Conservation (phyloP, 2,329 filamentous ascomycete species). For the Chrysoporthe puriensis region DNA sequence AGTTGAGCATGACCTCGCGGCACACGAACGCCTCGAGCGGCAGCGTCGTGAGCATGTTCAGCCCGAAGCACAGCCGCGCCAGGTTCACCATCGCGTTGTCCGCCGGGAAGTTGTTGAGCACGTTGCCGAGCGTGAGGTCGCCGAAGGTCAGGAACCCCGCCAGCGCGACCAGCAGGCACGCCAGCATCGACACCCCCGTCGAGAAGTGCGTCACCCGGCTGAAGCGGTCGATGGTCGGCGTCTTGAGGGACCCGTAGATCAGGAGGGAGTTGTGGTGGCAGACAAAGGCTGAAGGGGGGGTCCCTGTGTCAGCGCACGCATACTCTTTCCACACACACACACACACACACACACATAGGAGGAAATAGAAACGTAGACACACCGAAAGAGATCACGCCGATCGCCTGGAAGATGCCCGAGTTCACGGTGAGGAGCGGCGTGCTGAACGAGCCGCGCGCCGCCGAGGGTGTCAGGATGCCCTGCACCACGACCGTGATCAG, state of each 20-base stretch:
- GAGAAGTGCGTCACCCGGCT: conserved; percentile 91
- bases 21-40: conserved; percentile 98
- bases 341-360: not conserved
- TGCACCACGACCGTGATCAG: conserved; percentile 86
- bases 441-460: conserved; percentile 72
- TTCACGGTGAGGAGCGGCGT: conserved; percentile 78
- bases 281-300: conserved; percentile 57
- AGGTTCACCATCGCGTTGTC: conserved; percentile 94
- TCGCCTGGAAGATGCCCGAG: conserved; percentile 87
- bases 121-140: conserved; percentile 88
- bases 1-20: conserved; percentile 92
- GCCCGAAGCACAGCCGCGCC: conserved; percentile 89
- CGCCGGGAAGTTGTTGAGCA: conserved; percentile 94
- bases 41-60: conserved; percentile 98
- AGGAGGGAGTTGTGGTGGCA: conserved; percentile 94
- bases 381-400: conserved; percentile 98
- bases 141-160: conserved; percentile 93
- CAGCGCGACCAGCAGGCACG: conserved; percentile 86
- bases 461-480: conserved; percentile 72
- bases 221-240: conserved; percentile 95
- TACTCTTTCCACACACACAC: not conserved
- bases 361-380: conserved; percentile 36
- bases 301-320: conserved; percentile 37
- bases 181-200: conserved; percentile 86
- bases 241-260: conserved; percentile 94